Evolutionary conservation across 192 early-diverging fungal genomes (phyloP).

Genomic region (Entomortierella parvispora): DNA sequence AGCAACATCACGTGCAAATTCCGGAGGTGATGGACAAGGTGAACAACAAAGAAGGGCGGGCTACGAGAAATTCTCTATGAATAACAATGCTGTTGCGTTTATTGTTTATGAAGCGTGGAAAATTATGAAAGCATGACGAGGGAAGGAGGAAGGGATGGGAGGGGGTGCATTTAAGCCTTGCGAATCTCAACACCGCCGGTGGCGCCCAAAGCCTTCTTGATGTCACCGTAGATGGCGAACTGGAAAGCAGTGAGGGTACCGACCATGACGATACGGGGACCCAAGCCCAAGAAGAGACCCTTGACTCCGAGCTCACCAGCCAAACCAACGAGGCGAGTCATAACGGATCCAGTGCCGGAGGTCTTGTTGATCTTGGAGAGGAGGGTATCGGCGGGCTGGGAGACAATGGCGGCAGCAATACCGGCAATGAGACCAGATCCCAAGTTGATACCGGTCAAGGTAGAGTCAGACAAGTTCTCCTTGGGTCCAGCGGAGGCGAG

Average conservation of each 20-base stretch:
- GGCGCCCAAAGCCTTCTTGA: conserved; percentile 72
- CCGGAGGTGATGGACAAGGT: no score
- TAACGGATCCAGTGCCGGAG: conserved; percentile 70
- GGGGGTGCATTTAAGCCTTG: conserved; percentile 27
- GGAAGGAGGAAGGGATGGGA: conserved; percentile 17
- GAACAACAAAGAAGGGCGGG: no score
- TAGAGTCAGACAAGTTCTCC: conserved; percentile 56
- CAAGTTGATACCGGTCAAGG: conserved; percentile 66
- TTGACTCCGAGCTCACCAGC: conserved; percentile 64
- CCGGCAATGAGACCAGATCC: conserved; percentile 74
- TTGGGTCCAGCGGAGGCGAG: conserved; percentile 57
- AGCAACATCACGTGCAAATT: no score
- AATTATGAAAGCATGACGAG: conserved; percentile 14
- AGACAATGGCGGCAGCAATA: conserved; percentile 73
- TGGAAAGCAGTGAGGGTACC: conserved; percentile 73
- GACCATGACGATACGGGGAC: conserved; percentile 76
- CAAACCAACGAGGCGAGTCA: conserved; percentile 61
- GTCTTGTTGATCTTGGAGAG: conserved; percentile 80
- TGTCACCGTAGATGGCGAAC: conserved; percentile 72
- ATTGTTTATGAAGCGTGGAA: conserved; percentile 7
- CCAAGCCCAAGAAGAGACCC: conserved; percentile 73
- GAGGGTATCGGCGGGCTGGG: conserved; percentile 76
- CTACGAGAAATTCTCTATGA: no score
- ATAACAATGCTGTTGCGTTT: conserved; percentile 26
- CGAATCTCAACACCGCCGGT: conserved; percentile 62